These are phyloP conservation scores for Dactylellina drechsleri DNA, from an alignment of 2,329 filamentous ascomycete genomes.

Conservation along the genomic window DNA sequence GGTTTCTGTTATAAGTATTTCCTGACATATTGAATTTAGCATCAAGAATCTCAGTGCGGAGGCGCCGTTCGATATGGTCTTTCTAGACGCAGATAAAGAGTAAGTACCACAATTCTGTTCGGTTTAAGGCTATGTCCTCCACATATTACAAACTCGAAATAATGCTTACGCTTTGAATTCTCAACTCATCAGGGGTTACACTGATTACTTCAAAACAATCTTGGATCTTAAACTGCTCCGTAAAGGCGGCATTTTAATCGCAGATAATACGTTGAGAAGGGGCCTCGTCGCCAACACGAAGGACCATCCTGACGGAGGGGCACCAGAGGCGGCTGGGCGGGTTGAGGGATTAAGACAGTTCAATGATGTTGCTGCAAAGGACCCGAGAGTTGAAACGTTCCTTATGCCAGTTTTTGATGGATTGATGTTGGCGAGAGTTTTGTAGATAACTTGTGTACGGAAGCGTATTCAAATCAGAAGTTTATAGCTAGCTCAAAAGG, in stretches of 20 bases:
- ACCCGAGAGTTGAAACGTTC: constrained; percentile 61
- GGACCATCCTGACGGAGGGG: constrained; percentile 59
- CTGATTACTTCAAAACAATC: constrained; percentile 53
- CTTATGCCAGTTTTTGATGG: constrained; percentile 63
- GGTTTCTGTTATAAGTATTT: neutral
- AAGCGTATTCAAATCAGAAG: too few species aligned
- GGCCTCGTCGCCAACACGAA: constrained; percentile 64
- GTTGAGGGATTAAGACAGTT: constrained; percentile 60
- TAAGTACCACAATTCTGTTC: constrained; percentile 15
- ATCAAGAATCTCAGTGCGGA: constrained; percentile 16
- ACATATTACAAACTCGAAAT: constrained; percentile 56
- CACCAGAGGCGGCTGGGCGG: constrained; percentile 30
- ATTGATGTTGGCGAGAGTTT: constrained; percentile 59
- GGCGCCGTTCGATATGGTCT: constrained; percentile 59
- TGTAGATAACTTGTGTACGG: constrained; percentile 27
- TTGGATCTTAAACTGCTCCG: constrained; percentile 62
- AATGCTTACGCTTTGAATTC: constrained; percentile 24
- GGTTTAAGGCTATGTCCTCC: constrained; percentile 27
- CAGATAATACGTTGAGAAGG: constrained; percentile 67
- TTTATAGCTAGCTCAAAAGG: too few species aligned
- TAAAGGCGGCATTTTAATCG: constrained; percentile 66
- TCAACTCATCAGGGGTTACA: constrained; percentile 49
- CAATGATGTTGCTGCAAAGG: constrained; percentile 60
- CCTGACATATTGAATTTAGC: constrained; percentile 5
- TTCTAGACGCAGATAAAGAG: constrained; percentile 61